Conservation (phyloP, 306 rosid species). For the Aeschynomene evenia region DNA sequence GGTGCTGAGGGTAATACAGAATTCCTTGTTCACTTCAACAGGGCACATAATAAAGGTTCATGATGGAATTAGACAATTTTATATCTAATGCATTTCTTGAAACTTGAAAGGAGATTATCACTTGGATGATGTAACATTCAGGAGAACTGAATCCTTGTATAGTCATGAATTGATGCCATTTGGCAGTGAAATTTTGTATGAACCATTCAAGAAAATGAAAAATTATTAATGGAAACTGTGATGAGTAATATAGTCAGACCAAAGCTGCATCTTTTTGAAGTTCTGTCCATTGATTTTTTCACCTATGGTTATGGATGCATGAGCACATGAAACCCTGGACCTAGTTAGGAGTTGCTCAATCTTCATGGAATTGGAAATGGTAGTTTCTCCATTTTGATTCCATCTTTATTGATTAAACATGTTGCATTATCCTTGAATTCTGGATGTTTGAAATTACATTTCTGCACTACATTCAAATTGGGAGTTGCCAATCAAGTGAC, state of each 20-base stretch:
- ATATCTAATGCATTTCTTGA: neutral
- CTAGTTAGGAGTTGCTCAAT: neutral
- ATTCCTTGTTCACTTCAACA: slow-evolving; percentile 72
- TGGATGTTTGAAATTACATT: neutral
- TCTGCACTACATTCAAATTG: too few relatives aligned
- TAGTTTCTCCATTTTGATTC: neutral
- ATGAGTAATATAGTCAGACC: neutral
- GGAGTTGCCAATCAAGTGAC: too few relatives aligned
- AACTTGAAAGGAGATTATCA: neutral
- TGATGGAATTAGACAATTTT: neutral
- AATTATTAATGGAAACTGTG: neutral
- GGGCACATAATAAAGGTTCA: slow-evolving; percentile 26
- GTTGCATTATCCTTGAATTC: neutral
- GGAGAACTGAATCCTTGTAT: slow-evolving; percentile 4
- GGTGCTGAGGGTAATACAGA: slow-evolving; percentile 96
- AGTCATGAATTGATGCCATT: slow-evolving; percentile 11
- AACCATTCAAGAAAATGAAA: neutral
- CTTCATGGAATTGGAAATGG: neutral
- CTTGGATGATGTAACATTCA: neutral
- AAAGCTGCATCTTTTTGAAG: neutral
- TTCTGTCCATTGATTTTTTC: neutral
- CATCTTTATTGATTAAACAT: neutral
- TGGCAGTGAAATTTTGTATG: slow-evolving; percentile 26
- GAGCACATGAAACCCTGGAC: neutral
- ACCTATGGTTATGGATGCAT: neutral